Conservation (phyloP, 495 filamentous ascomycete species). For the Hypomontagnella monticulosa region DNA sequence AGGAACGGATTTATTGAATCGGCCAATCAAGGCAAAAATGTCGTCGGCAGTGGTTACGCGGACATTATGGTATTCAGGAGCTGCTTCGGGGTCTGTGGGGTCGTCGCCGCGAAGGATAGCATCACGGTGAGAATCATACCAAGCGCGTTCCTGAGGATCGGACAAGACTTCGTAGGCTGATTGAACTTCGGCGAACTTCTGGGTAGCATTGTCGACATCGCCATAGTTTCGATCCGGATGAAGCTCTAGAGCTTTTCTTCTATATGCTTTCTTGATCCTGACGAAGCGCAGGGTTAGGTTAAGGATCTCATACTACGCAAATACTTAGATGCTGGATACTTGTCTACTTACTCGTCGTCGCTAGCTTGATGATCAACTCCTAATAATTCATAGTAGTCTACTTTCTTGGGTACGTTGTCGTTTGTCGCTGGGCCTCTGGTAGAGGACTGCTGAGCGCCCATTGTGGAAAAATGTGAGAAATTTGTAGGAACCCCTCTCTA, state of each 20-base stretch:
- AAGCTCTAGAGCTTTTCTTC: slow-evolving; percentile 86
- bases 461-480: slow-evolving; percentile 46
- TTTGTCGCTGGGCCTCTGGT: slow-evolving; percentile 46
- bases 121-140: slow-evolving; percentile 96
- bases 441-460: slow-evolving; percentile 86
- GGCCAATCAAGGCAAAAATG: slow-evolving; percentile 74
- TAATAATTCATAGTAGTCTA: slow-evolving; percentile 92
- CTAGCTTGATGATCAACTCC: slow-evolving; percentile 74
- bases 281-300: neutral
- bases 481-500: too few species aligned
- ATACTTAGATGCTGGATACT: neutral
- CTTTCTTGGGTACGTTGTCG: slow-evolving; percentile 59
- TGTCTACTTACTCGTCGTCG: slow-evolving; percentile 78
- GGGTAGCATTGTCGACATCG: slow-evolving; percentile 82
- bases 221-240: slow-evolving; percentile 96
- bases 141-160: slow-evolving; percentile 92
- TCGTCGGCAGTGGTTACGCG: slow-evolving; percentile 80
- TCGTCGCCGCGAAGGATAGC: slow-evolving; percentile 76
- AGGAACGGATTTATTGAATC: slow-evolving; percentile 78
- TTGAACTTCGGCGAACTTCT: slow-evolving; percentile 88
- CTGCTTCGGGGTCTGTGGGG: slow-evolving; percentile 51
- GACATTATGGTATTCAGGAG: slow-evolving; percentile 67
- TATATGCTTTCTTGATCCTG: slow-evolving; percentile 94
- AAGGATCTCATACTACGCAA: slow-evolving; percentile 31
- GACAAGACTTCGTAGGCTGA: slow-evolving; percentile 94